Percentiles rank a stretch among this genome's conserved stretches.
These are phyloP conservation scores for Trifolium repens DNA, from an alignment of 306 rosid genomes.

Conservation along the genomic window DNA sequence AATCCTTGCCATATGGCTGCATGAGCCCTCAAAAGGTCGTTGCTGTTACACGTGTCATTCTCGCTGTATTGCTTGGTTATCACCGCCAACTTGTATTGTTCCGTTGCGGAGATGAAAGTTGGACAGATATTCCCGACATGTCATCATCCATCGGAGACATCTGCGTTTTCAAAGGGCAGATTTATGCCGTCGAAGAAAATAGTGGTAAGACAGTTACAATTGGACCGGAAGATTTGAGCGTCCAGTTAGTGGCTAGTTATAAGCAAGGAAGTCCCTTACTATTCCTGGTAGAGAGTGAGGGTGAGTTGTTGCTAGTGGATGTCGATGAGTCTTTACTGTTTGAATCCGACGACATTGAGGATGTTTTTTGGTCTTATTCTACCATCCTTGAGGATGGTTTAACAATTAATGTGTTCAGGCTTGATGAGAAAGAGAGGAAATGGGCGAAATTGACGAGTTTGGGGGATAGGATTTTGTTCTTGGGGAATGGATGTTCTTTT, in stretches of 20 bases:
- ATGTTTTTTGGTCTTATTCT: too few relatives aligned
- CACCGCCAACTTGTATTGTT: too few relatives aligned
- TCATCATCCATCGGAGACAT: background rate
- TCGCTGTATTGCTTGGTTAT: too few relatives aligned
- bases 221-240: background rate
- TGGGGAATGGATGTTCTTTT: conserved; percentile 62
- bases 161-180: background rate
- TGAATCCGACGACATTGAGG: too few relatives aligned
- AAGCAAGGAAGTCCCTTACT: too few relatives aligned
- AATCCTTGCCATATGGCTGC: too few relatives aligned
- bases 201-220: background rate
- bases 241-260: background rate
- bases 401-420: background rate
- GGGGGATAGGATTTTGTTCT: conserved; percentile 11
- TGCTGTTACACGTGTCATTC: too few relatives aligned
- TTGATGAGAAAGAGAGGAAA: background rate
- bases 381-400: background rate
- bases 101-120: background rate
- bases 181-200: background rate
- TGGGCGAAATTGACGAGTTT: background rate
- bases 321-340: background rate
- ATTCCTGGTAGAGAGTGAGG: background rate
- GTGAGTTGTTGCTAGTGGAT: background rate
- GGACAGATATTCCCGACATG: background rate
- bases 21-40: too few relatives aligned